Evolutionary conservation across 1,139 yeast genomes (phyloP).

Genomic region (Kazachstania sp.): DNA sequence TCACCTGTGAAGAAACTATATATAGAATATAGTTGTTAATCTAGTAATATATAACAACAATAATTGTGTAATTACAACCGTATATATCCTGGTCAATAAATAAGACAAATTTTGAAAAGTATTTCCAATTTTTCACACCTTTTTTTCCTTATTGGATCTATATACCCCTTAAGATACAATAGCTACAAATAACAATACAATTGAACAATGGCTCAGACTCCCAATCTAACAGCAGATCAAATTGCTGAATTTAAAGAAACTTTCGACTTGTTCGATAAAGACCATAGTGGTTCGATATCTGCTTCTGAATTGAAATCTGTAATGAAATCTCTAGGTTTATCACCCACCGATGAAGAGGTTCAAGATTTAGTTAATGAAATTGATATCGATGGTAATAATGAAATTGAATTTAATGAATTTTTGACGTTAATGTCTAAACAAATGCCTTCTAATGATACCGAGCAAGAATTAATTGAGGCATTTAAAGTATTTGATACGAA

Average conservation of each 20-base stretch:
- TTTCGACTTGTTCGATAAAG: conserved; percentile 90
- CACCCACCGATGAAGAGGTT: conserved; percentile 91
- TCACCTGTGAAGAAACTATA: too few relatives aligned
- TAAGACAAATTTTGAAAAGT: too few relatives aligned
- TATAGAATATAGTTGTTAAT: too few relatives aligned
- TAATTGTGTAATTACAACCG: too few relatives aligned
- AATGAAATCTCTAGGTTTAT: conserved; percentile 95
- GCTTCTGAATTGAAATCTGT: conserved; percentile 95
- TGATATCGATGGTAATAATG: conserved; percentile 90
- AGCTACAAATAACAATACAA: neutral
- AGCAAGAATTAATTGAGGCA: conserved; percentile 95
- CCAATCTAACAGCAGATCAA: conserved; percentile 45
- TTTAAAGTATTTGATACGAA: conserved; percentile 84
- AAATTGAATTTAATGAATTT: conserved; percentile 82
- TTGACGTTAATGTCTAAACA: conserved; percentile 73
- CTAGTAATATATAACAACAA: too few relatives aligned
- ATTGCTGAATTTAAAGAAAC: conserved; percentile 97
- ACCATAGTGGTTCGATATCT: conserved; percentile 92
- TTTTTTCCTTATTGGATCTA: too few relatives aligned
- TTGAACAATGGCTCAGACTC: conserved; percentile 1
- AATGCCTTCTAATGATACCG: conserved; percentile 90
- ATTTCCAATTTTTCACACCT: too few relatives aligned
- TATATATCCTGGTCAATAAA: too few relatives aligned
- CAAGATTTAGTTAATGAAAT: conserved; percentile 96
- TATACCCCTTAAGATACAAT: too few relatives aligned